Base-by-base conservation (phyloP, 2,329 filamentous ascomycete species). In the Cladosporium sp. region DNA sequence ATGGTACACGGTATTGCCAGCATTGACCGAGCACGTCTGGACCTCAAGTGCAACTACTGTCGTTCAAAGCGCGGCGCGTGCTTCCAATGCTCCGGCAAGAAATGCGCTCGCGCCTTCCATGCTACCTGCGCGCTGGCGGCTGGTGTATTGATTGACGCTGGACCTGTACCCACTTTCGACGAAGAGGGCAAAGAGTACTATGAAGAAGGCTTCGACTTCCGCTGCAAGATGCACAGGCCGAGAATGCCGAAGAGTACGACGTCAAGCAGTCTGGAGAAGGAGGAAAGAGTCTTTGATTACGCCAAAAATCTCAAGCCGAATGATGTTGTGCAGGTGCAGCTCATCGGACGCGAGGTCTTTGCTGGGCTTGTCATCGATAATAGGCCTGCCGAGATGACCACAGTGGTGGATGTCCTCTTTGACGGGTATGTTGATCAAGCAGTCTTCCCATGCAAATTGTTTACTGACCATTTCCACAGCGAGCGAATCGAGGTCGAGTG, bases 81-180 rank as follows among this genome's bases (percentile, higher is more conserved):
- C 71, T 95, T 99, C 72, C 92, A 97, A 68, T 99, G 93, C 70
- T 95, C 89, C 1, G 86, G 89, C 60, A 92, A 91, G 74, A 97
- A 96, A 68, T 99, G 93, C 63, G 86, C 89, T 3, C 80, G 93
- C 56, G 86, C 92, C 7, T 99, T 96, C 70, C 93, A 99, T 67
- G 88, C 92, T 13, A 97, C 91, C 1, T 99, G 93, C 66, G 93
- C 93, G 2, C 86, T 90, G 7, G 85, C 92, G 18, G 92, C 91
- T 30, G 93, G 93, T 51, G 90, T 96, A 2, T 88, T 95, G 65
- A 84, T 96, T 43, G 92, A 99, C 65, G 83, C 89, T 61, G 88
- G 88, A 24, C 83, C 89, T 30, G 84, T 95, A 24, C 88, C 89
- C 0, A 87, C 95, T 2, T 92, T 91, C 66, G 88, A 86, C 45